Base-by-base conservation (phyloP, 805 yeast species). In the Metschnikowia proteae region DNA sequence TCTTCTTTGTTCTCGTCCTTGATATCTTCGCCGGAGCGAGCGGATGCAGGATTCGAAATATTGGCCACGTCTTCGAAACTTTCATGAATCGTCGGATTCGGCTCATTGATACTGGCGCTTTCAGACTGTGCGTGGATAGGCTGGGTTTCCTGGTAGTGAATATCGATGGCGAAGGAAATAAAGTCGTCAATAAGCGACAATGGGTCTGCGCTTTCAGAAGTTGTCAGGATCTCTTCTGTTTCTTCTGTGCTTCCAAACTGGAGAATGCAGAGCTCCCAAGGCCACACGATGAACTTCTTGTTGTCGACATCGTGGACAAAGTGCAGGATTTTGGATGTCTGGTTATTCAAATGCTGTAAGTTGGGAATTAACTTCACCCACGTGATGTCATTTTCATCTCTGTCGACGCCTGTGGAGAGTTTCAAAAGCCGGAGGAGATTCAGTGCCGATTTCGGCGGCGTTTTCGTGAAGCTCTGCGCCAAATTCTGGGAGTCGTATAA, bases 311-410 rank as follows among this genome's bases (percentile, higher is more conserved):
- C 69, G 55, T 75, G 79, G 40, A 83, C 69, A 61, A 78, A 86
- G 25, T 73, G 71, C 9, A 89, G 71, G 2, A 86, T 75, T 8
- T 72, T 72, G 0, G 90, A 83, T 0, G 91, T 81, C 54, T 81
- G 76, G 23, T 85, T 86, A 62, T 83, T 84, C 53, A 85, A 69
- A 60, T 84, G 90, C 49, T 76, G 78, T 43, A 85, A 61, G 54
- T 84, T 81, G 2, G 94, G 94, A 3, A 83, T 74, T 10, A 86
- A 63, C 59, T 79, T 84, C 11, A 86, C 74, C 94, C 92, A 86
- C 36, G 69, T 64, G 13, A 73, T 55, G 27, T 62, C 58, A 3
- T 58, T 52, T 1, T 36, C 37, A 1, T 60, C 43, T n/a, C 49
- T 36, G 1, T 75, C 75, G 1, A 54, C 46, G 11, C 60, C 59